A percentile compares a stretch with the other conserved stretches of the same genome.
These are phyloP conservation scores for Coprinopsis sp. DNA, from an alignment of 768 basidiomycete genomes.

Conservation along the genomic window DNA sequence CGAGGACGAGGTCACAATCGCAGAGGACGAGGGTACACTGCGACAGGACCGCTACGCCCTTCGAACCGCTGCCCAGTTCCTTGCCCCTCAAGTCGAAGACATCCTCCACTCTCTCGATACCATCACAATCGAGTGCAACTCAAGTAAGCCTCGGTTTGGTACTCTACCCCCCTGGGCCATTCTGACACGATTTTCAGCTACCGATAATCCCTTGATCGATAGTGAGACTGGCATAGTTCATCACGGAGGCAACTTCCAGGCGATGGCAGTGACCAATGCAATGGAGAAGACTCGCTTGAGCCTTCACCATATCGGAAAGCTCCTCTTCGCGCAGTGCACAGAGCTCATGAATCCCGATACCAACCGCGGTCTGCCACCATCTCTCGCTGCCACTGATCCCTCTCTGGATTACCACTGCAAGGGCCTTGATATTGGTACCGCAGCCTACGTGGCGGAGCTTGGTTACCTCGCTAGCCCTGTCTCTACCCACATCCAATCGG, in stretches of 20 bases:
- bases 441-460: conserved; percentile 78
- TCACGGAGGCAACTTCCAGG: conserved; percentile 89
- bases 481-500: conserved; percentile 78
- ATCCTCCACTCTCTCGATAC: conserved; percentile 59
- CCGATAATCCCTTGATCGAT: conserved; percentile 84
- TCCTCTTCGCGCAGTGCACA: conserved; percentile 62
- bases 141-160: conserved; percentile 45
- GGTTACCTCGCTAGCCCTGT: conserved; percentile 82
- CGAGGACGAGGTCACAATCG: conserved; percentile 71
- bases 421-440: conserved; percentile 79
- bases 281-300: conserved; percentile 84
- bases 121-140: conserved; percentile 75
- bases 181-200: conserved; percentile 42
- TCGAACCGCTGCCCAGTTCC: conserved; percentile 76
- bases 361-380: conserved; percentile 82
- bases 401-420: conserved; percentile 81
- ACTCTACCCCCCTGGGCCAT: conserved; percentile 1
- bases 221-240: conserved; percentile 60
- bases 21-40: conserved; percentile 67
- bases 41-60: conserved; percentile 79
- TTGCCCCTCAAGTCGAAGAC: conserved; percentile 84
- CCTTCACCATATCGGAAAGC: conserved; percentile 65
- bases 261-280: conserved; percentile 77
- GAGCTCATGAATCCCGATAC: conserved; percentile 71
- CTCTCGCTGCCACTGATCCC: conserved; percentile 73